Conservation (phyloP, 495 filamentous ascomycete species). For the Aspergillus homomorphus region DNA sequence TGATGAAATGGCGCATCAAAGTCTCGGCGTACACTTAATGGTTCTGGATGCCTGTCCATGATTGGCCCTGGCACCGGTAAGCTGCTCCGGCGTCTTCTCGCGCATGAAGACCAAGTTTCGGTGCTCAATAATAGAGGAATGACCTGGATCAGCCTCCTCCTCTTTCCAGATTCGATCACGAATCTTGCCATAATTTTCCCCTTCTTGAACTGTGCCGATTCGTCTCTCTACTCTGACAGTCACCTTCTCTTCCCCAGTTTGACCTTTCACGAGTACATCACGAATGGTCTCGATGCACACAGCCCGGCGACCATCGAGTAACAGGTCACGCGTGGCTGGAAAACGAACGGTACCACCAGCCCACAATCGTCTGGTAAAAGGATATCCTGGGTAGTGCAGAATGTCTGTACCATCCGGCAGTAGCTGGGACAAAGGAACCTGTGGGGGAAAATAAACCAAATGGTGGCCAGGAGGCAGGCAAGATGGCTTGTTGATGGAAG, state of each 20-base stretch:
- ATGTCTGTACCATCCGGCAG: constrained; percentile 71
- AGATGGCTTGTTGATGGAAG: constrained; percentile 33
- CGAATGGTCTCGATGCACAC: constrained; percentile 65
- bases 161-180: constrained; percentile 44
- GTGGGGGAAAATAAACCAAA: constrained; percentile 69
- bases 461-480: constrained; percentile 54
- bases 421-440: constrained; percentile 53
- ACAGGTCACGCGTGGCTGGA: constrained; percentile 19
- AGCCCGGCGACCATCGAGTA: constrained; percentile 48
- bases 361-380: constrained; percentile 74
- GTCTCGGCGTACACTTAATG: constrained; percentile 36
- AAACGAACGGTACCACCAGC: constrained; percentile 59
- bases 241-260: constrained; percentile 54
- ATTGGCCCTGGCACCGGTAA: constrained; percentile 26
- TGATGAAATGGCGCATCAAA: neutral
- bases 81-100: constrained; percentile 34
- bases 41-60: constrained; percentile 28
- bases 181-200: constrained; percentile 33
- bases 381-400: constrained; percentile 61
- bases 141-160: constrained; percentile 32
- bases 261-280: constrained; percentile 56
- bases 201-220: constrained; percentile 37
- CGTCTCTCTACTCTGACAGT: constrained; percentile 57
- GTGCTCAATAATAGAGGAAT: constrained; percentile 48
- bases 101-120: constrained; percentile 63